These are phyloP conservation scores for Neurospora sp. DNA, from an alignment of 495 filamentous ascomycete genomes.

Conservation along the genomic window DNA sequence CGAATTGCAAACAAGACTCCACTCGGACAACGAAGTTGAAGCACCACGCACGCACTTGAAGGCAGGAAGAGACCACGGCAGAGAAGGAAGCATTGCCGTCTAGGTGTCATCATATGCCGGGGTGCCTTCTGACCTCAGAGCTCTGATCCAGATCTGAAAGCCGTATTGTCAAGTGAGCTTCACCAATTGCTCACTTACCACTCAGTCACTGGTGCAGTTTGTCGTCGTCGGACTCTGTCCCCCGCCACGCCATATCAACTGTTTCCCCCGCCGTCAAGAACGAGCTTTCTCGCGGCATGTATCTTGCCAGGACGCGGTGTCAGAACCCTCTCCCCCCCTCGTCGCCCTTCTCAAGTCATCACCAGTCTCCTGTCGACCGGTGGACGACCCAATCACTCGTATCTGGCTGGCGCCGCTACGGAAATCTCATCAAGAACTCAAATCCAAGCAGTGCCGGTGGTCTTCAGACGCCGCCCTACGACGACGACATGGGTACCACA, in stretches of 20 bases:
- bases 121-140: background rate
- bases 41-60: background rate
- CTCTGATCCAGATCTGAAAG: background rate
- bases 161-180: background rate
- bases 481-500: slow-evolving; percentile 37
- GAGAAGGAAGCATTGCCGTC: background rate
- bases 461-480: slow-evolving; percentile 39
- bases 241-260: background rate
- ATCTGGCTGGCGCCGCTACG: background rate
- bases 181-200: background rate
- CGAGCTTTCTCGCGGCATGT: background rate
- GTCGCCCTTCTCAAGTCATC: background rate
- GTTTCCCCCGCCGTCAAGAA: background rate
- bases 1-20: background rate
- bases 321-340: background rate
- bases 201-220: background rate
- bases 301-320: background rate
- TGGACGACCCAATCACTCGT: background rate
- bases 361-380: background rate
- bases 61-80: background rate
- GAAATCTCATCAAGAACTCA: background rate
- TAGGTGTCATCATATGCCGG: background rate
- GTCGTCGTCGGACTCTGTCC: background rate
- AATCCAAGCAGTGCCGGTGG: slow-evolving; percentile 13
- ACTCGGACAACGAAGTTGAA: background rate